Percentiles rank a stretch among this genome's conserved stretches.
phyloP scores from a whole-genome alignment of 2,329 filamentous ascomycete genomes.

The Aureobasidium sp. region DNA sequence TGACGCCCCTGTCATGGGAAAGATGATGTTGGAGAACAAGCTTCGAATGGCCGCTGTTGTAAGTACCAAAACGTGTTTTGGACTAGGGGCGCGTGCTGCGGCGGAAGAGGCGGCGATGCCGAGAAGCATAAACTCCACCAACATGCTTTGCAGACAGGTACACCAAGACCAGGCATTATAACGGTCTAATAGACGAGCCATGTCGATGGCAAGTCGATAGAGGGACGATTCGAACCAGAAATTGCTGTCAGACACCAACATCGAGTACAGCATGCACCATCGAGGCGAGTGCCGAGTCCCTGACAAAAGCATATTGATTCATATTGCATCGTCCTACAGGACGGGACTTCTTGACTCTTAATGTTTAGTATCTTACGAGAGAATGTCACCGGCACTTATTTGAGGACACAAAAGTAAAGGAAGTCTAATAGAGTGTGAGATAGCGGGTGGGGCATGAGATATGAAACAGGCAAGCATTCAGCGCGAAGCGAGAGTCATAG shows the following conservation, averaged over 20 bases:
- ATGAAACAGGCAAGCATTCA: slow-evolving; percentile 10
- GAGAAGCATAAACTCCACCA: slow-evolving; percentile 14
- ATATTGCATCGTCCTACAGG: not conserved
- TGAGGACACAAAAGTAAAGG: not conserved
- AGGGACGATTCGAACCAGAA: not conserved
- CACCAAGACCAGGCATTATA: not conserved
- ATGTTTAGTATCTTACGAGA: not conserved
- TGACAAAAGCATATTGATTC: not conserved
- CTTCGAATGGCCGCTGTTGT: slow-evolving; percentile 12
- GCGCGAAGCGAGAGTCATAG: slow-evolving; percentile 8
- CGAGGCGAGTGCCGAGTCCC: not conserved
- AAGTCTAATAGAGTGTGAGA: slow-evolving; percentile 13
- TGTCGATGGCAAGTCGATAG: not conserved
- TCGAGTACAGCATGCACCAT: not conserved
- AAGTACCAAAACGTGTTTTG: slow-evolving; percentile 14
- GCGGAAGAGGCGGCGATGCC: slow-evolving; percentile 12
- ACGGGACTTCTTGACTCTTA: not conserved
- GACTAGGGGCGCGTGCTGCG: slow-evolving; percentile 3
- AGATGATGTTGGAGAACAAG: slow-evolving; percentile 12
- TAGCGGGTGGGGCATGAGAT: slow-evolving; percentile 8
- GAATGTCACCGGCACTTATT: not conserved
- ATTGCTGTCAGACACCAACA: not conserved
- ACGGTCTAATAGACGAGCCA: slow-evolving; percentile 6
- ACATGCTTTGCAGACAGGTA: slow-evolving; percentile 10
- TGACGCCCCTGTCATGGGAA: slow-evolving; percentile 13